These are phyloP conservation scores for Solanum hybrid DNA, from an alignment of 305 asterid species.

Conservation along the genomic window DNA sequence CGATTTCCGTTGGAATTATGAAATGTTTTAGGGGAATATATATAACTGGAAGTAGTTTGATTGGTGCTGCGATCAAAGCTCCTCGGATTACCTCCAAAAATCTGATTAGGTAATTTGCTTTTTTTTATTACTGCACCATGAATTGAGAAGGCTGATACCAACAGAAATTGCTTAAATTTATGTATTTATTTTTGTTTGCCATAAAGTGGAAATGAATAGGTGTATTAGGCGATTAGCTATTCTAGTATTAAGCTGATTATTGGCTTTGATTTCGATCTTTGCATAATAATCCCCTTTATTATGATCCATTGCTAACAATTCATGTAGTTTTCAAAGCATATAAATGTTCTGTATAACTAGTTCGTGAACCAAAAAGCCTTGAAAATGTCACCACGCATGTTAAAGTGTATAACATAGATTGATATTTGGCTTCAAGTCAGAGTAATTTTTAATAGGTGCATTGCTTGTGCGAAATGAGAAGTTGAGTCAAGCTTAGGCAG, in stretches of 20 bases:
- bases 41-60: constrained; percentile 91
- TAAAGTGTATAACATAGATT: not conserved
- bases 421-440: not conserved
- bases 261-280: not conserved
- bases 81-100: constrained; percentile 95
- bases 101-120: constrained; percentile 63
- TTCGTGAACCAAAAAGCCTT: not conserved
- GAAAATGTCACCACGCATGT: not conserved
- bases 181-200: not conserved
- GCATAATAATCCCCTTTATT: not conserved
- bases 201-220: not conserved
- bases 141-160: not conserved
- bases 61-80: constrained; percentile 95
- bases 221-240: not conserved
- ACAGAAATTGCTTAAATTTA: not conserved
- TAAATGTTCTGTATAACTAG: not conserved
- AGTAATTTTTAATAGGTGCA: not conserved
- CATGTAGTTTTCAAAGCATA: not conserved
- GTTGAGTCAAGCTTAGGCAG: not conserved
- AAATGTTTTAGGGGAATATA: constrained; percentile 63
- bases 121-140: not conserved
- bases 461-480: not conserved
- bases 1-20: not conserved
- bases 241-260: not conserved
- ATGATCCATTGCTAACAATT: not conserved